These are phyloP conservation scores for Pyrenula aspistea DNA, from an alignment of 495 filamentous ascomycete genomes.

Conservation along the genomic window DNA sequence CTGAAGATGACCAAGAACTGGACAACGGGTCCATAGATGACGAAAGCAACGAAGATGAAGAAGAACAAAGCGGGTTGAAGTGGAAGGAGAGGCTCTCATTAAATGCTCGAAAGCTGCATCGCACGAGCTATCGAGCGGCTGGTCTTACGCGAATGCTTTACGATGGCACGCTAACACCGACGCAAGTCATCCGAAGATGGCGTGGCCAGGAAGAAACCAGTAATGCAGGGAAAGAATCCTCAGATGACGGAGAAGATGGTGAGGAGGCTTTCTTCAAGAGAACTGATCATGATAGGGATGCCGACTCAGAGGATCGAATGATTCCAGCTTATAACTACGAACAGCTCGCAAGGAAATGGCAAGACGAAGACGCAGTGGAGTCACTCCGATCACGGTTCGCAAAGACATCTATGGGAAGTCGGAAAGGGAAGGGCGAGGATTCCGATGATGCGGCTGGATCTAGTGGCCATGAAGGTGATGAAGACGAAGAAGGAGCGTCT, in stretches of 20 bases:
- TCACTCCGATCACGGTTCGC: slow-evolving; percentile 61
- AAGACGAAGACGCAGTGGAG: slow-evolving; percentile 63
- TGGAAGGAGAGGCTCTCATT: slow-evolving; percentile 85
- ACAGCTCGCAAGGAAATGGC: slow-evolving; percentile 75
- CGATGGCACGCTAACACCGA: slow-evolving; percentile 62
- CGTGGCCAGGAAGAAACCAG: slow-evolving; percentile 42
- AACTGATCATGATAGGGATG: slow-evolving; percentile 47
- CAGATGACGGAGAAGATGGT: slow-evolving; percentile 40
- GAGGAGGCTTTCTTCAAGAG: slow-evolving; percentile 81
- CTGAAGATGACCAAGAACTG: slow-evolving; percentile 46
- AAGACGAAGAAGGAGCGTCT: slow-evolving; percentile 36
- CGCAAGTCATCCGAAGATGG: slow-evolving; percentile 69
- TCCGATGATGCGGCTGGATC: slow-evolving; percentile 19
- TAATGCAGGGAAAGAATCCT: slow-evolving; percentile 24
- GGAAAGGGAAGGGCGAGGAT: slow-evolving; percentile 30
- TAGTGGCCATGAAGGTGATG: slow-evolving; percentile 21
- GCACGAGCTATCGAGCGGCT: slow-evolving; percentile 56
- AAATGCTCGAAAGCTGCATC: slow-evolving; percentile 61
- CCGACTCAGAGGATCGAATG: slow-evolving; percentile 60
- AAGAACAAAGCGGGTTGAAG: slow-evolving; percentile 48
- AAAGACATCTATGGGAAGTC: slow-evolving; percentile 44
- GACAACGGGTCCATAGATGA: slow-evolving; percentile 47
- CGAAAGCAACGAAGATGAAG: slow-evolving; percentile 38
- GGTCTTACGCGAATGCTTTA: slow-evolving; percentile 85
- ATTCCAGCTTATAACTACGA: slow-evolving; percentile 74